Base-by-base conservation (phyloP, 768 basidiomycete species). In the Rhodotorula kratochvilovae region DNA sequence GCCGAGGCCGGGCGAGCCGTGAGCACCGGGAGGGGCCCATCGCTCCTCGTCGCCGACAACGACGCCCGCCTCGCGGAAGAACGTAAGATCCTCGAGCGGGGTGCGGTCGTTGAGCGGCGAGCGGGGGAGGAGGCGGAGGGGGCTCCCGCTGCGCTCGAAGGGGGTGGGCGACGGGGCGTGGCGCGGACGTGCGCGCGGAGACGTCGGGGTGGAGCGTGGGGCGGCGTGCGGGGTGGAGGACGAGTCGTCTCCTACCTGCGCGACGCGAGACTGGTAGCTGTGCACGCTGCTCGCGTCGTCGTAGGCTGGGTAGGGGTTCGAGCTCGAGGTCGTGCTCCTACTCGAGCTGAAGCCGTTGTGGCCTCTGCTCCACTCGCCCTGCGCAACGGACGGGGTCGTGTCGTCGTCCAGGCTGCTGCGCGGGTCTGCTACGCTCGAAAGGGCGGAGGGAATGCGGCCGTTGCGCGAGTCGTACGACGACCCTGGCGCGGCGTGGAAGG, bases 31-130 rank as follows among this genome's bases (percentile, higher is more conserved):
- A 23, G 39, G 48, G 43, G 5, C 50, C 53, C 27, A 35, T 10
- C 51, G 39, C 13, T 58, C 27, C 16, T 58, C 55, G 4, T 56
- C 42, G 17, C 19, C 39, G 3, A 27, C 48, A 46, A 66, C 36
- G 0, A 57, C 72, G n/a, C 62, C 66, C 7, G 46, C 64, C 23
- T 74, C 73, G 35, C 67, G 53, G 29, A 70, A 60, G 66, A 70
- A 74, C 19, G 66, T 31, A 16, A 74, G 63, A 23, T 74, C 73
- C 19, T 74, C 69, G 50, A 70, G 51, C 3, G 73, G 73, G 0
- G 62, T 55, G 19, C 66, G 51, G 31, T 74, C 63, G 55, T 74
- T 74, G 23, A 62, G 58, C 5, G 73, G 66, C 10, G 69, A 67
- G 3, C 73, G 73, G 1, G 73, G 68, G 8, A 70, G 58, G 19